phyloP scores from a whole-genome alignment of 805 yeast genomes.

The Saccharomycodes ludwigii region DNA sequence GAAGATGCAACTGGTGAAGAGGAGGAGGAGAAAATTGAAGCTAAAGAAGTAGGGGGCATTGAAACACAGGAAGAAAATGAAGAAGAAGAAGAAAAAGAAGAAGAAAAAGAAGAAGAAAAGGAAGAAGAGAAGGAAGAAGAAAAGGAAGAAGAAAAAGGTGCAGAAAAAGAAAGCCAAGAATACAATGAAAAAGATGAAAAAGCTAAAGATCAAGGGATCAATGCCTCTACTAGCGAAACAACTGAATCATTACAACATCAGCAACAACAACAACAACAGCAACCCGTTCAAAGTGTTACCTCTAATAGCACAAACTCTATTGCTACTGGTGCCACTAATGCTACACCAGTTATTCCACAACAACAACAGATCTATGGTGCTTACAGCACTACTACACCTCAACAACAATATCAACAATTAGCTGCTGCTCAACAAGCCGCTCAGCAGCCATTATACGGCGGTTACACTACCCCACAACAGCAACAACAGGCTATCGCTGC shows the following conservation, averaged over 20 bases:
- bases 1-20: conserved; percentile 4
- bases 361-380: conserved; percentile 10
- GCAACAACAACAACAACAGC: conserved; percentile 13
- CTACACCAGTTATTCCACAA: no score
- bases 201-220: conserved; percentile 3
- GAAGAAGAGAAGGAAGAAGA: conserved; percentile 4
- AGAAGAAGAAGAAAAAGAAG: conserved; percentile 2
- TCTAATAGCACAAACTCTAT: conserved; percentile 7
- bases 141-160: conserved; percentile 5
- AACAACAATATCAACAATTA: conserved; percentile 20
- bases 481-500: conserved; percentile 19
- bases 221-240: conserved; percentile 4
- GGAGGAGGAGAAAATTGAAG: conserved; percentile 2
- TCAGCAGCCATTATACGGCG: conserved; percentile 17
- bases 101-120: conserved; percentile 5
- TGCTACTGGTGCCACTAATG: conserved; percentile 18
- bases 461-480: conserved; percentile 4
- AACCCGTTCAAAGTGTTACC: conserved; percentile 8
- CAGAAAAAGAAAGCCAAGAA: conserved; percentile 1
- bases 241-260: conserved; percentile 11
- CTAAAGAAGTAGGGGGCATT: not conserved
- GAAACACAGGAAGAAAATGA: conserved; percentile 3
- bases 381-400: conserved; percentile 12
- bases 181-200: conserved; percentile 3
- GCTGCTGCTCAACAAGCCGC: conserved; percentile 15